Evolutionary conservation across 306 rosid genomes (phyloP).

Genomic region (Abrus precatorius): DNA sequence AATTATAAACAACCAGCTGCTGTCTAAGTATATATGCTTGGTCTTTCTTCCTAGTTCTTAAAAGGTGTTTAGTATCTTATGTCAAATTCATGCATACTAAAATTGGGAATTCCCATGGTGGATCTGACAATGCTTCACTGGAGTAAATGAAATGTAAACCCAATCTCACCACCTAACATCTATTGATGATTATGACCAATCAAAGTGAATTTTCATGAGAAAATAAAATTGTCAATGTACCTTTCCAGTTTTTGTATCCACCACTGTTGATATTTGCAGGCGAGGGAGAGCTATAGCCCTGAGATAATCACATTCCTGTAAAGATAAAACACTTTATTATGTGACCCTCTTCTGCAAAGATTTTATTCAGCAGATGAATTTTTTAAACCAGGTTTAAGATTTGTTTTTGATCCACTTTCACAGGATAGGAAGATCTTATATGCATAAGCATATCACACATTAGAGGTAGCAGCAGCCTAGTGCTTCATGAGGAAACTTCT

Average conservation of each 20-base stretch:
- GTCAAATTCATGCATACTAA: conserved; percentile 3
- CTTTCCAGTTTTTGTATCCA: conserved; percentile 93
- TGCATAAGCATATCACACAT: conserved; percentile 29
- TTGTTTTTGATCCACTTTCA: conserved; percentile 22
- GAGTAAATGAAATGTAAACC: conserved; percentile 36
- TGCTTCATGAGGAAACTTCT: background rate
- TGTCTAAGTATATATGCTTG: background rate
- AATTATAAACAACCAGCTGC: conserved; percentile 1
- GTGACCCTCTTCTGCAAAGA: conserved; percentile 3
- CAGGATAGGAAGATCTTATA: conserved; percentile 33
- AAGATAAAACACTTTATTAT: conserved; percentile 37
- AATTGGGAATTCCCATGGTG: conserved; percentile 17
- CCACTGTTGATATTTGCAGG: conserved; percentile 89
- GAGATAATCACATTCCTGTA: conserved; percentile 94
- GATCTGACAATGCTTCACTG: conserved; percentile 11
- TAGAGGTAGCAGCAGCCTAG: conserved; percentile 23
- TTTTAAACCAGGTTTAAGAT: conserved; percentile 15
- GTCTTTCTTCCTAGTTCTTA: conserved; percentile 17
- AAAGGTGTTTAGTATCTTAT: background rate
- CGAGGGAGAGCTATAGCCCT: conserved; percentile 85
- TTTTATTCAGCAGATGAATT: conserved; percentile 40
- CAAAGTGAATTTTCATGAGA: conserved; percentile 40
- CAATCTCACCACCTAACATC: background rate
- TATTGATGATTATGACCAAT: conserved; percentile 28
- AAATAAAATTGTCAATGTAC: conserved; percentile 50